These are phyloP conservation scores for Claviceps sorghi DNA, from an alignment of 2,329 filamentous ascomycete genomes.

Conservation along the genomic window DNA sequence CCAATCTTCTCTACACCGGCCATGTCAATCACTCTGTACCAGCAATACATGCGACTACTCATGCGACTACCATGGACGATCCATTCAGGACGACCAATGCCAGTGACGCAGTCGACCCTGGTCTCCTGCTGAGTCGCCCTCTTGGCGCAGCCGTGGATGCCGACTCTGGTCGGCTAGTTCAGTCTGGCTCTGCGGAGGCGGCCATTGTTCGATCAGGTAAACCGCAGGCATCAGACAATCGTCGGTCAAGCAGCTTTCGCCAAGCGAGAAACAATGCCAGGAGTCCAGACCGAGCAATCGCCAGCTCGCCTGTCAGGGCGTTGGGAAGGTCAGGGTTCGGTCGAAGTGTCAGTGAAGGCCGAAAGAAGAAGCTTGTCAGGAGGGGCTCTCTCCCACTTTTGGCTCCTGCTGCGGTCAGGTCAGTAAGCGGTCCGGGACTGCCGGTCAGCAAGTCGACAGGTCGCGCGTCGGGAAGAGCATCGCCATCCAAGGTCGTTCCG, in stretches of 20 bases:
- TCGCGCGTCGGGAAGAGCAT: conserved; percentile 32
- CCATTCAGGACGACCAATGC: conserved; percentile 34
- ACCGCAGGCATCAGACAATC: conserved; percentile 16
- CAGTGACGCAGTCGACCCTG: conserved; percentile 41
- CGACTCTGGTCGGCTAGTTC: conserved; percentile 18
- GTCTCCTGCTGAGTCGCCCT: conserved; percentile 40
- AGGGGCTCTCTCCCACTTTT: conserved; percentile 31
- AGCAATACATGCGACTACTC: conserved; percentile 25
- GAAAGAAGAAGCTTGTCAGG: conserved; percentile 28
- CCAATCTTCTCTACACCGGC: conserved; percentile 11
- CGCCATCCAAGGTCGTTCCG: conserved; percentile 37
- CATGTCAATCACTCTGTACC: conserved; percentile 19
- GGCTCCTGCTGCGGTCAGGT: conserved; percentile 27
- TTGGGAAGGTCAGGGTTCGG: conserved; percentile 33
- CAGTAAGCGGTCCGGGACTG: conserved; percentile 16
- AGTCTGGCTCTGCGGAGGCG: conserved; percentile 15
- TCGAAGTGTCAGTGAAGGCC: conserved; percentile 40
- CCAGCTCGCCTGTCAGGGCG: conserved; percentile 38
- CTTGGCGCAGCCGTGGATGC: conserved; percentile 32
- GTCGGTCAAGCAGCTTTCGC: conserved; percentile 31
- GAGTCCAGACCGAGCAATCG: conserved; percentile 24
- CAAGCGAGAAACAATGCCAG: conserved; percentile 26
- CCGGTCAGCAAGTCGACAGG: conserved; percentile 20
- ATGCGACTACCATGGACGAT: conserved; percentile 23
- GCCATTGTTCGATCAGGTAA: conserved; percentile 14